Evolutionary conservation across 257 asterid genomes (phyloP).

Genomic region (Gynochthodes officinalis): DNA sequence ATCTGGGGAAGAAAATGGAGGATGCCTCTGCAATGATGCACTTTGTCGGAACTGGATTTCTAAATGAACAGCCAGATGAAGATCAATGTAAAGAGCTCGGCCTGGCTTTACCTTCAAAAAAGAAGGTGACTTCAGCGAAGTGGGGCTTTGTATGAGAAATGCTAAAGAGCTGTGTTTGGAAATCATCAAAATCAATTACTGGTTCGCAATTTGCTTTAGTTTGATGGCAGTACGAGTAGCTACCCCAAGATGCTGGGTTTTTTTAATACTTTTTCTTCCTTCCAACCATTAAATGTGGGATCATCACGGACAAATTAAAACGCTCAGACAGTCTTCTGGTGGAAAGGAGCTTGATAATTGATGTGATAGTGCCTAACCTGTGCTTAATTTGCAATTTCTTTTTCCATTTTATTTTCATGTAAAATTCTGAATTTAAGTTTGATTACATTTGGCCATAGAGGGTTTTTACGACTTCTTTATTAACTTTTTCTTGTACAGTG

Average conservation of each 20-base stretch:
- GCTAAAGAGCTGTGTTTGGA: neutral
- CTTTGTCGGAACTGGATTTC: slow-evolving; percentile 63
- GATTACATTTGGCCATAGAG: neutral
- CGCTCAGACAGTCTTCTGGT: neutral
- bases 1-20: slow-evolving; percentile 57
- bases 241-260: neutral
- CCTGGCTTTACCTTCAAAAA: slow-evolving; percentile 42
- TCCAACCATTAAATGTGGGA: neutral
- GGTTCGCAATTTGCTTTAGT: neutral
- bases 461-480: neutral
- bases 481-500: neutral
- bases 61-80: slow-evolving; percentile 67
- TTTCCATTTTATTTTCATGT: neutral
- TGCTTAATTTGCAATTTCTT: neutral
- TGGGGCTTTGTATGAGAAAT: slow-evolving; percentile 30
- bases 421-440: neutral
- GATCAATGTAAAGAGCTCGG: slow-evolving; percentile 75
- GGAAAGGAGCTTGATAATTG: neutral
- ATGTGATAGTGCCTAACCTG: neutral
- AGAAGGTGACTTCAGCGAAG: slow-evolving; percentile 34
- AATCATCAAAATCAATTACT: neutral
- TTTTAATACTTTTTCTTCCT: neutral
- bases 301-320: neutral
- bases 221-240: neutral
- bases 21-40: slow-evolving; percentile 82